Conservation (phyloP, 257 asterid genomes). For the Fraxinus excelsior region DNA sequence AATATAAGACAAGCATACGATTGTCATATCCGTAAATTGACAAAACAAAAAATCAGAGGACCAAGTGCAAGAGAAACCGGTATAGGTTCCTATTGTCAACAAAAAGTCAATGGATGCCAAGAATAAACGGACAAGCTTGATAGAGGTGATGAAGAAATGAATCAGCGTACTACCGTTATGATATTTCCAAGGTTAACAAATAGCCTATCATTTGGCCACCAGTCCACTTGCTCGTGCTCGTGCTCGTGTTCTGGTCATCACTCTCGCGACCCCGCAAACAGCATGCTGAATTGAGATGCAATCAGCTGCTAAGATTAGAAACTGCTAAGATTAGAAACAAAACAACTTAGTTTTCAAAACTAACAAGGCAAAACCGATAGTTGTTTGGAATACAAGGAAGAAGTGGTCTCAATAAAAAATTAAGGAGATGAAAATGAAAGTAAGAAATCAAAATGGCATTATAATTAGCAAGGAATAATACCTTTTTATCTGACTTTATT, state of each 20-base stretch:
- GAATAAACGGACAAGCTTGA: not conserved
- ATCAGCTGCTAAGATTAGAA: not conserved
- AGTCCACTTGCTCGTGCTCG: not conserved
- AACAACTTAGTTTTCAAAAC: not conserved
- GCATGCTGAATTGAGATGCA: constrained; percentile 16
- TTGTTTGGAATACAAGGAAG: not conserved
- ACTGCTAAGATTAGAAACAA: not conserved
- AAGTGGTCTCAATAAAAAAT: not conserved
- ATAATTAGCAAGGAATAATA: constrained; percentile 24
- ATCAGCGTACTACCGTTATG: not conserved
- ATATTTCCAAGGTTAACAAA: not conserved
- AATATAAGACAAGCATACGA: not conserved
- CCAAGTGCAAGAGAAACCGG: not conserved
- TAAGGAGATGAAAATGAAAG: not conserved
- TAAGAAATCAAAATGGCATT: not conserved
- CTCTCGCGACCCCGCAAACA: constrained; percentile 1
- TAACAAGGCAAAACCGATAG: constrained; percentile 7
- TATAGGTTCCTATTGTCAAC: not conserved
- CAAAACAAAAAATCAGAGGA: not conserved
- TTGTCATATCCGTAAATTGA: not conserved
- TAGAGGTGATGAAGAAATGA: not conserved
- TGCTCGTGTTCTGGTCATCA: constrained; percentile 21
- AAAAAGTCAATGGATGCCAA: not conserved
- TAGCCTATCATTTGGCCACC: not conserved
- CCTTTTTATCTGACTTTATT: not conserved